Conservation (phyloP, 139 green algal species). For the Astrephomene gubernaculifera region DNA sequence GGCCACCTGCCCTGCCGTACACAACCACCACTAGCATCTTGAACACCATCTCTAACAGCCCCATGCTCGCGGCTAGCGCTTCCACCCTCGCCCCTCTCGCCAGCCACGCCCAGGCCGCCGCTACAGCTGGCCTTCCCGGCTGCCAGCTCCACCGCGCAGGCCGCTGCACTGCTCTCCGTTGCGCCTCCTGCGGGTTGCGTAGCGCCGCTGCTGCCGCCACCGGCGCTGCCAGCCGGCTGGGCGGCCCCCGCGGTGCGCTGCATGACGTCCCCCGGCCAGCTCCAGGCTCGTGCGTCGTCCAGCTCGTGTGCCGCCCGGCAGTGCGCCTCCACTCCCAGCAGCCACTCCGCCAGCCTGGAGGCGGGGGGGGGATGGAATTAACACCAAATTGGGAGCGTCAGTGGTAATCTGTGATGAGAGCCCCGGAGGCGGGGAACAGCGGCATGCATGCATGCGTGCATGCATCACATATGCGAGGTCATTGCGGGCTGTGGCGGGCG, state of each 20-base stretch:
- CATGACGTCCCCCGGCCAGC: neutral
- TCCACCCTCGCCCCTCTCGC: neutral
- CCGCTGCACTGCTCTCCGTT: neutral
- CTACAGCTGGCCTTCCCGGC: neutral
- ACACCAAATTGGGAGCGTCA: neutral
- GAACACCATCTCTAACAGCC: neutral
- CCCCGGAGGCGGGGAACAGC: too few species aligned
- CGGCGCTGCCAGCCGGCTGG: neutral
- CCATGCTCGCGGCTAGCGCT: neutral
- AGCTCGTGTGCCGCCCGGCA: constrained; percentile 15
- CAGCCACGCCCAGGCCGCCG: neutral
- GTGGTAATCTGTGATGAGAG: too few species aligned
- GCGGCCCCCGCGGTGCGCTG: neutral
- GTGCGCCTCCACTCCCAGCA: constrained; percentile 33
- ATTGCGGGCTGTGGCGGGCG: neutral
- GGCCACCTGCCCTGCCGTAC: neutral
- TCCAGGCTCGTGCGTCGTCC: neutral
- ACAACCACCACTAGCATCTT: neutral
- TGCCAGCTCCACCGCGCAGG: neutral
- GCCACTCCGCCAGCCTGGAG: constrained; percentile 40
- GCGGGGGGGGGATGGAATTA: too few species aligned
- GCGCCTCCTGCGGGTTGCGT: neutral
- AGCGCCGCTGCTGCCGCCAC: neutral
- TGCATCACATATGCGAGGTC: neutral
- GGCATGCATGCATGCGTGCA: neutral